Conservation (phyloP, 169 alveolate species). For the Cryptosporidium ryanae region DNA sequence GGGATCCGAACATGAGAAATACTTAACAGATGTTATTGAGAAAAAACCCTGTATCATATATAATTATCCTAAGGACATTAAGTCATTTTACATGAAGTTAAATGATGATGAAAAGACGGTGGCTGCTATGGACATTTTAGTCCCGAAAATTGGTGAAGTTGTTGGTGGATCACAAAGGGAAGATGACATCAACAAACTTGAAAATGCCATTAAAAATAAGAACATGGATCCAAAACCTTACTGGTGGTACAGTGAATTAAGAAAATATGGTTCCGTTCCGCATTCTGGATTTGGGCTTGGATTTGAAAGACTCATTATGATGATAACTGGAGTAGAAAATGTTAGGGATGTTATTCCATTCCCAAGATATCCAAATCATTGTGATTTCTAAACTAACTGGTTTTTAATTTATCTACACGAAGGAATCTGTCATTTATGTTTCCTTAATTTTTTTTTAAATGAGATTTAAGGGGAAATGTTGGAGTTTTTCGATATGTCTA, state of each 20-base stretch:
- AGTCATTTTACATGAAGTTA: conserved; percentile 95
- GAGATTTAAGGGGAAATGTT: too few species aligned
- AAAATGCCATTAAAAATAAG: conserved; percentile 89
- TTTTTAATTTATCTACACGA: not conserved
- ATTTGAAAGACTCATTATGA: conserved; percentile 97
- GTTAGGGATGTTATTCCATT: conserved; percentile 99
- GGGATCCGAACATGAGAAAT: conserved; percentile 97
- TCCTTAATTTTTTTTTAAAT: not conserved
- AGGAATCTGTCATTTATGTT: not conserved
- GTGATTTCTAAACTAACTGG: conserved; percentile 88
- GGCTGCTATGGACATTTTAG: conserved; percentile 97
- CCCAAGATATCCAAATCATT: conserved; percentile 97
- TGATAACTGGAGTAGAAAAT: conserved; percentile 98
- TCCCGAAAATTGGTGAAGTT: conserved; percentile 98
- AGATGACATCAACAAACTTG: conserved; percentile 93
- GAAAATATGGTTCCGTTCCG: conserved; percentile 97
- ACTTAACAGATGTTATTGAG: conserved; percentile 93
- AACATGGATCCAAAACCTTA: conserved; percentile 85
- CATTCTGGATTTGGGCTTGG: conserved; percentile 99
- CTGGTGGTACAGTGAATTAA: conserved; percentile 93
- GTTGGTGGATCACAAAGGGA: conserved; percentile 99
- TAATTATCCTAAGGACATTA: conserved; percentile 97
- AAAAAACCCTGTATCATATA: conserved; percentile 97
- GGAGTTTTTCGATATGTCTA: too few species aligned
- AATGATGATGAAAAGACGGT: conserved; percentile 95